phyloP scores from a whole-genome alignment of 129 eudicot species.

The Arctium minus region DNA sequence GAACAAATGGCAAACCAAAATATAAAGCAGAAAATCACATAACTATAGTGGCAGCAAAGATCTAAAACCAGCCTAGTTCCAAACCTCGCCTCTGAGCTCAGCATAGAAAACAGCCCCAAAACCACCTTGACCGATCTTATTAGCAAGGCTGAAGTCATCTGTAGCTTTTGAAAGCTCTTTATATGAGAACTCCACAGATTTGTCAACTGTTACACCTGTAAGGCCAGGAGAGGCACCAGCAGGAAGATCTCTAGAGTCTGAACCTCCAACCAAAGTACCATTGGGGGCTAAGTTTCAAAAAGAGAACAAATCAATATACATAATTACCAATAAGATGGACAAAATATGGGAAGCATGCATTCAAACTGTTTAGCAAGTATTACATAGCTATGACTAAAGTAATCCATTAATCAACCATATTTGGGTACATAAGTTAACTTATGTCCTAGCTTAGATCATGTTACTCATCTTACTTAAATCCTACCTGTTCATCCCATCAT shows the following conservation, averaged over 20 bases:
- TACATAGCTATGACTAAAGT: too few relatives aligned
- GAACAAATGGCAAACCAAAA: neutral
- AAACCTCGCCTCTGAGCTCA: slow-evolving; percentile 97
- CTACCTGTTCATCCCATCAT: neutral
- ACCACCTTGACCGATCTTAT: slow-evolving; percentile 98
- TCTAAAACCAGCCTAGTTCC: slow-evolving; percentile 16
- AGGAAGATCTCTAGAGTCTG: slow-evolving; percentile 37
- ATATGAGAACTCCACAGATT: slow-evolving; percentile 93
- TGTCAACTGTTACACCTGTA: slow-evolving; percentile 80
- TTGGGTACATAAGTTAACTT: neutral
- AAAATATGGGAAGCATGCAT: neutral
- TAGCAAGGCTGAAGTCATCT: slow-evolving; percentile 75
- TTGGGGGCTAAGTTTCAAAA: slow-evolving; percentile 26
- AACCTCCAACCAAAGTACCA: slow-evolving; percentile 29
- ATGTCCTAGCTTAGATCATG: neutral
- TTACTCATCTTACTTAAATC: neutral
- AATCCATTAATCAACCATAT: too few relatives aligned
- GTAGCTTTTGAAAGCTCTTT: slow-evolving; percentile 90
- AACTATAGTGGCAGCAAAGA: slow-evolving; percentile 3
- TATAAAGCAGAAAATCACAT: neutral
- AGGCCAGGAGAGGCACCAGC: slow-evolving; percentile 54
- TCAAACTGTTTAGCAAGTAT: neutral
- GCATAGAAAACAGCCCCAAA: slow-evolving; percentile 97
- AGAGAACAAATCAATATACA: neutral
- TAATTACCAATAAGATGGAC: neutral